A percentile compares a stretch with the other conserved stretches of the same genome.
phyloP scores from a whole-genome alignment of 805 yeast species.

The Candida morakotiae region DNA sequence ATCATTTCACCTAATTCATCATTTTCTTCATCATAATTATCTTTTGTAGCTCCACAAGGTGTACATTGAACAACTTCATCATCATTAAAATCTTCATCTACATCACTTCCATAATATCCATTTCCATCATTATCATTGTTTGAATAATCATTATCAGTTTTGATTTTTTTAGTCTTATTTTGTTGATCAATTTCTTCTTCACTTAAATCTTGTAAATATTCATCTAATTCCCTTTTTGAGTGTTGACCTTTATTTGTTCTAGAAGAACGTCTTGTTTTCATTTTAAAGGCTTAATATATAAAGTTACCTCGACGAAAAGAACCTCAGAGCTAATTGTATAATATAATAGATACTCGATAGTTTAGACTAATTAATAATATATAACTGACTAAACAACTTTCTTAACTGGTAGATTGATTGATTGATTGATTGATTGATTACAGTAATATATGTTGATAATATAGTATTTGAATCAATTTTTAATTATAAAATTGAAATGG shows the following conservation, averaged over 20 bases:
- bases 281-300: not conserved
- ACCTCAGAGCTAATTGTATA: no score
- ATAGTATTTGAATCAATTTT: no score
- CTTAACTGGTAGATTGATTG: no score
- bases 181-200: not conserved
- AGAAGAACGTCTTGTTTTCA: constrained; percentile 26
- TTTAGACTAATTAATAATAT: no score
- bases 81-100: constrained; percentile 8
- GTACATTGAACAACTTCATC: constrained; percentile 53
- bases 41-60: constrained; percentile 58
- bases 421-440: no score
- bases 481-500: no score
- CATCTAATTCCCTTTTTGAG: constrained; percentile 23
- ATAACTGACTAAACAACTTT: no score
- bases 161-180: constrained; percentile 3
- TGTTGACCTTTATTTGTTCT: constrained; percentile 40
- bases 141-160: constrained; percentile 1
- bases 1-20: constrained; percentile 47
- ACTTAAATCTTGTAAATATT: constrained; percentile 3
- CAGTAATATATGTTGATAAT: no score
- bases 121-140: no score
- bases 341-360: no score
- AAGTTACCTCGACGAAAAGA: no score
- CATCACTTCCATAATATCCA: constrained; percentile 11
- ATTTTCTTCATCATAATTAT: constrained; percentile 53